Base-by-base conservation (phyloP, 208 protist genomes). In the Angomonas desouzai region DNA sequence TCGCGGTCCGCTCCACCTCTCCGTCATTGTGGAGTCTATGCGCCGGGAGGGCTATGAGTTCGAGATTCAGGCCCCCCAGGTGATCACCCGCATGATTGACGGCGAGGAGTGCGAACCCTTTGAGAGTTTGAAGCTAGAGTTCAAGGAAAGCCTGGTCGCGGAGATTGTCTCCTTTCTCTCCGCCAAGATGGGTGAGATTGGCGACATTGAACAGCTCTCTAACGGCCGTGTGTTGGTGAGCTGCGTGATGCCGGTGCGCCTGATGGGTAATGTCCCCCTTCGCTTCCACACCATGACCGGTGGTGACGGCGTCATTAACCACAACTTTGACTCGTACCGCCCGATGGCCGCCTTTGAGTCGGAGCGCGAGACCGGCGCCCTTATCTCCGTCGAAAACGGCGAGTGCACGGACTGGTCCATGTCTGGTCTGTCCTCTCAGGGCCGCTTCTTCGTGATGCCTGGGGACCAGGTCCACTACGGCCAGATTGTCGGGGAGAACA, bases 11-110 rank as follows among this genome's bases (percentile, higher is more conserved):
- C 83, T 99, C 70, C 98, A 99, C 75, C 83, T 99, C 11, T 98
- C 93, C 59, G 93, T 99, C 23, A 93, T 99, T 53, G 89, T 99
- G 47, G 97, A 99, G 63, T 96, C 97, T 33, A 98, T 99, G 97
- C 85, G 98, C 32, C 89, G 98, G 60, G 97, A 99, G 68, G 97
- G 97, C 25, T 98, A 94, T 66, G 98, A 99, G 75, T 90, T 99
- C 62, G 77, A 95, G 47, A 85, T 99, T 56, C 96, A 88, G 55
- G 94, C 96, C n/a, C 97, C 98, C 25, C 55, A 66, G 34, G 88
- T 98, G n/a, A 57, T 98, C 7, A 96, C 89, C 16, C 76, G 77
- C 36, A 69, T 84, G 6, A 86, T 92, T 62, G 79, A 97, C 67
- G 82, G 70, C 38, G 76, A 83, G 43, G 70, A 81, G 67, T 93